These are phyloP conservation scores for Kwoniella shivajii DNA, from an alignment of 1,284 basidiomycete genomes.

Conservation along the genomic window DNA sequence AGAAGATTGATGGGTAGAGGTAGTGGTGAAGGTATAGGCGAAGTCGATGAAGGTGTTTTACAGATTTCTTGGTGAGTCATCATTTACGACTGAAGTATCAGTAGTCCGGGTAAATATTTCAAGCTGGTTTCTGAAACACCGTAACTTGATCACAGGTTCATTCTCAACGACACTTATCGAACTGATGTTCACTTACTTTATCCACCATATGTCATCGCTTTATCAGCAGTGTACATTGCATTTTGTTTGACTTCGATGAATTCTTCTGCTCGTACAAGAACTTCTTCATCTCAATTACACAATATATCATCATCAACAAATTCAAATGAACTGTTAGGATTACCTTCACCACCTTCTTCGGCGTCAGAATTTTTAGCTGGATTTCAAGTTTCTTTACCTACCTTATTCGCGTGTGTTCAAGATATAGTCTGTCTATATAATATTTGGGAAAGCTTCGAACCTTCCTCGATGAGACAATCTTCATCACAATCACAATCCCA, in stretches of 20 bases:
- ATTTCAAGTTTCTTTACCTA: constrained; percentile 78
- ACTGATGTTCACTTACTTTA: constrained; percentile 87
- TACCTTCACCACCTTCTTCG: constrained; percentile 35
- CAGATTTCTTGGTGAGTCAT: constrained; percentile 56
- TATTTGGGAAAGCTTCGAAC: constrained; percentile 74
- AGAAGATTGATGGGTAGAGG: constrained; percentile 49
- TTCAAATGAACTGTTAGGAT: constrained; percentile 41
- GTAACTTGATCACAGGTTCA: constrained; percentile 65
- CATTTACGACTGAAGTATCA: not conserved
- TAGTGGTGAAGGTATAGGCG: constrained; percentile 51
- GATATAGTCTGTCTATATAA: constrained; percentile 88
- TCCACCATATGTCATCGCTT: constrained; percentile 90
- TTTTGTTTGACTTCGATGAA: constrained; percentile 57
- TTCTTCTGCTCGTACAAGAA: constrained; percentile 26
- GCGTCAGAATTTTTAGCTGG: constrained; percentile 72
- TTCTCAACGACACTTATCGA: constrained; percentile 94
- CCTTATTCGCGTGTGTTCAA: constrained; percentile 83
- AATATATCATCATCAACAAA: constrained; percentile 56
- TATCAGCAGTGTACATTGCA: constrained; percentile 85
- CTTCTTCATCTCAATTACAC: constrained; percentile 52
- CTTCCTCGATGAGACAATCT: constrained; percentile 18
- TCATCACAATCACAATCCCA: not conserved
- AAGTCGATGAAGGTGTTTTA: constrained; percentile 57
- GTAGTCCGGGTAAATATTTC: not conserved
- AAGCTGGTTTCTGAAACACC: not conserved